Evolutionary conservation across 78 protist species (phyloP).

Genomic region (Dictyostelium brefeldianum): DNA sequence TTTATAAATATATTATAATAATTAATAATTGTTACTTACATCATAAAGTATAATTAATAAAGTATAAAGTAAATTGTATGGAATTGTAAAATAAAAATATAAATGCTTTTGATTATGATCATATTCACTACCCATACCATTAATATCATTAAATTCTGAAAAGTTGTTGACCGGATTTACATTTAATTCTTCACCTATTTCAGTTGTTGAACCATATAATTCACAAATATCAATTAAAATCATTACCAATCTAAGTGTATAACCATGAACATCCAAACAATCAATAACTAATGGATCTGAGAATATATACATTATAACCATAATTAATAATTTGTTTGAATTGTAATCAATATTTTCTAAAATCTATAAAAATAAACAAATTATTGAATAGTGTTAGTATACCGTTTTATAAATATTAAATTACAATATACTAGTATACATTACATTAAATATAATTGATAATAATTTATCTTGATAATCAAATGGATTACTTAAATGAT

Average conservation of each 20-base stretch:
- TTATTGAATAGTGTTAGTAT: no score
- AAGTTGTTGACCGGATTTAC: no score
- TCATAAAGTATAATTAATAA: constrained; percentile 33
- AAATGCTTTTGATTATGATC: constrained; percentile 12
- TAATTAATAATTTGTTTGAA: constrained; percentile 14
- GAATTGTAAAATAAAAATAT: constrained; percentile 60
- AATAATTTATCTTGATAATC: constrained; percentile 66
- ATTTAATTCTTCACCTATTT: no score
- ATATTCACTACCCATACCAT: not conserved
- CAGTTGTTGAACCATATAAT: not conserved
- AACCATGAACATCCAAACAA: constrained; percentile 67
- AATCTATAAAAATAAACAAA: not conserved
- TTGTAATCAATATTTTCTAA: constrained; percentile 28
- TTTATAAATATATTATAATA: no score
- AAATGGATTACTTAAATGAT: constrained; percentile 13
- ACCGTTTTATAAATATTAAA: not conserved
- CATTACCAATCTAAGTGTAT: constrained; percentile 15
- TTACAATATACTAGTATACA: not conserved
- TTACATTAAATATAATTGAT: constrained; percentile 22
- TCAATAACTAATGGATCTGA: constrained; percentile 61
- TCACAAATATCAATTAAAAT: constrained; percentile 25
- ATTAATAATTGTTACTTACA: no score
- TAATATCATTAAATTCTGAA: not conserved
- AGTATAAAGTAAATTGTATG: constrained; percentile 29
- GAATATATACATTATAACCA: not conserved